Conservation (phyloP, 371 early-diverging fungal species). For the Mucor lusitanicus region DNA sequence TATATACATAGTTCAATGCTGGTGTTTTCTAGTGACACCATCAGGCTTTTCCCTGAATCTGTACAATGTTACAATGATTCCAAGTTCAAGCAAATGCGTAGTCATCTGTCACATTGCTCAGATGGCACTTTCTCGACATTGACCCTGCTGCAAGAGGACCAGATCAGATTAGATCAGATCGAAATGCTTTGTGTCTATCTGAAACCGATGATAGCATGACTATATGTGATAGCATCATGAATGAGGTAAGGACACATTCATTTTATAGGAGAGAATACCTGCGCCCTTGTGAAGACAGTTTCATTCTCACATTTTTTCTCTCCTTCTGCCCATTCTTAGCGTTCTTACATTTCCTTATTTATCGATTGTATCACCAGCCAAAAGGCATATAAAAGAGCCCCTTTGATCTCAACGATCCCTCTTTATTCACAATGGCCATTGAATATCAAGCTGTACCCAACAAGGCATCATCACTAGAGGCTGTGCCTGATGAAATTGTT, state of each 20-base stretch:
- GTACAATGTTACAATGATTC: not conserved
- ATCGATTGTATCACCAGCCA: not conserved
- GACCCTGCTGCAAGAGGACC: not conserved
- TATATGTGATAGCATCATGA: not conserved
- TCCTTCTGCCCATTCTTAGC: not conserved
- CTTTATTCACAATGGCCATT: not conserved
- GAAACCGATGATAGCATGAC: not conserved
- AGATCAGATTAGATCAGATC: not conserved
- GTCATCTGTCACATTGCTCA: not conserved
- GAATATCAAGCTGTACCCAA: not conserved
- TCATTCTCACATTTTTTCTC: not conserved
- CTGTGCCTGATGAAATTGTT: conserved; percentile 19
- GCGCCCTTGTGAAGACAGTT: not conserved
- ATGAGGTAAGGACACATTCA: not conserved
- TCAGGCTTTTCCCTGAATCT: not conserved
- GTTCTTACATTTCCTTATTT: not conserved
- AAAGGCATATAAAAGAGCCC: not conserved
- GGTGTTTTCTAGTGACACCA: not conserved
- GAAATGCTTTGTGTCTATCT: not conserved
- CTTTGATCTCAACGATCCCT: not conserved
- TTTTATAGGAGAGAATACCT: not conserved
- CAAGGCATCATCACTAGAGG: not conserved
- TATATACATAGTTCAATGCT: not conserved
- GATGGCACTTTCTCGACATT: not conserved
- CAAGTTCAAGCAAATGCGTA: not conserved